Base-by-base conservation (phyloP, 208 protist genomes). In the Acanthamoeba lenticulata region DNA sequence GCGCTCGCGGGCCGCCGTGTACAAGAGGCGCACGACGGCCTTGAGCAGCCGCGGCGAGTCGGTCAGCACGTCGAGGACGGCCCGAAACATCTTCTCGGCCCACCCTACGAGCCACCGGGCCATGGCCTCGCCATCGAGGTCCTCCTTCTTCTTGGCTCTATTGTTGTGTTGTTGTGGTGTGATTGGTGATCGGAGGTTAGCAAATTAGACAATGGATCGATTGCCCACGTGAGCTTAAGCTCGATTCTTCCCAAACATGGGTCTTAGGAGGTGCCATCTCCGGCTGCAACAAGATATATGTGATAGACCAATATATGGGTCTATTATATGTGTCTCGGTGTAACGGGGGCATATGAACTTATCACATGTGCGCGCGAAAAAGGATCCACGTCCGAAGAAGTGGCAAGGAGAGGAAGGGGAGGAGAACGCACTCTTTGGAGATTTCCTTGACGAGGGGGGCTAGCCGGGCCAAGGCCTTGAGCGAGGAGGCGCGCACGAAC, bases 131-230 rank as follows among this genome's bases (percentile, higher is more conserved):
- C 42, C 74, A 52, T 85, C 42, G 5, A 85, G 74, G 40, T 85
- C 74, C 11, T 85, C 74, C 42, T 85, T 85, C 74, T 85, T 85
- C 74, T 85, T 85, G 42, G 74, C 74, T 21, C 74, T 85, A 17
- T 7, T 67, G 21, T 42, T 1, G 2, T 32, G 3, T 0, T 1
- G 9, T 7, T 40, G 0, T 0, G 1, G 34, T 0, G 0, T 21
- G 21, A 74, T 17, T 40, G 0, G 4, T 6, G 0, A 62, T 5
- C 55, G n/a, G n/a, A n/a, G n/a, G n/a, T n/a, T n/a, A n/a, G n/a
- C 9, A 7, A 5, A 29, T 24, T 29, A 62, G 24, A 5, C 55
- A 29, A 1, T 1, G 1, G 19, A n/a, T n/a, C n/a, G n/a, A n/a
- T n/a, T n/a, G n/a, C n/a, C n/a, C n/a, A n/a, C n/a, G n/a, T n/a